Percentiles rank a stretch among this genome's conserved stretches.
These are phyloP conservation scores for Haplosporangium sp. DNA, from an alignment of 371 early-diverging fungal species.

Conservation along the genomic window DNA sequence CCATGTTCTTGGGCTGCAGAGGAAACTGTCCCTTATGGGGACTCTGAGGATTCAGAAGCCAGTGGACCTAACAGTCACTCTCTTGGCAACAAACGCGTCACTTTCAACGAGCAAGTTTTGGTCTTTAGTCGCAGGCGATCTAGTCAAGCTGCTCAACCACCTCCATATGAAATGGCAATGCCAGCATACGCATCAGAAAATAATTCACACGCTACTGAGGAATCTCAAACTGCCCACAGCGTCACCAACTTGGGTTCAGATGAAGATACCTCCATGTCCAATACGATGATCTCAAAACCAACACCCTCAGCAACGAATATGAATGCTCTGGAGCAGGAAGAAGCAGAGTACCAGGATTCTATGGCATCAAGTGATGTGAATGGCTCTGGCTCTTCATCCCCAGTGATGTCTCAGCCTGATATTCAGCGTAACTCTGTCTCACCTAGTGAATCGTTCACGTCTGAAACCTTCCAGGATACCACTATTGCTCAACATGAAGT, in stretches of 20 bases:
- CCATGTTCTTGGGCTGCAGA: slow-evolving; percentile 30
- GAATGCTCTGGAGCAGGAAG: slow-evolving; percentile 21
- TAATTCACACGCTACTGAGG: neutral
- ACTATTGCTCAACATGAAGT: neutral
- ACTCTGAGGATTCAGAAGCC: slow-evolving; percentile 1
- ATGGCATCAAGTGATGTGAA: slow-evolving; percentile 32
- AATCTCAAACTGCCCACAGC: neutral
- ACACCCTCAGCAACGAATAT: neutral
- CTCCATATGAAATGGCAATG: neutral
- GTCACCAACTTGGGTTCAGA: neutral
- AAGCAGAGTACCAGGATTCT: slow-evolving; percentile 30
- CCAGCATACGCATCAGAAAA: neutral
- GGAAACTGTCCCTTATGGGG: slow-evolving; percentile 7
- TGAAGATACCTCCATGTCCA: neutral
- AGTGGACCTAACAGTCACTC: slow-evolving; percentile 16
- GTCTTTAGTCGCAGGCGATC: slow-evolving; percentile 47
- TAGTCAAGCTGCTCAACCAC: slow-evolving; percentile 8
- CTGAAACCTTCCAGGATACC: neutral
- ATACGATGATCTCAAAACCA: neutral
- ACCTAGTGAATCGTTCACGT: neutral
- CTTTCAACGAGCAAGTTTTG: slow-evolving; percentile 47
- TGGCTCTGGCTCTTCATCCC: slow-evolving; percentile 35
- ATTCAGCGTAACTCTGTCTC: neutral
- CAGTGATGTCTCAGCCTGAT: slow-evolving; percentile 1
- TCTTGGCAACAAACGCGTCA: slow-evolving; percentile 40